These are phyloP conservation scores for Lipomyces sp. DNA, from an alignment of 805 yeast genomes.

Conservation along the genomic window DNA sequence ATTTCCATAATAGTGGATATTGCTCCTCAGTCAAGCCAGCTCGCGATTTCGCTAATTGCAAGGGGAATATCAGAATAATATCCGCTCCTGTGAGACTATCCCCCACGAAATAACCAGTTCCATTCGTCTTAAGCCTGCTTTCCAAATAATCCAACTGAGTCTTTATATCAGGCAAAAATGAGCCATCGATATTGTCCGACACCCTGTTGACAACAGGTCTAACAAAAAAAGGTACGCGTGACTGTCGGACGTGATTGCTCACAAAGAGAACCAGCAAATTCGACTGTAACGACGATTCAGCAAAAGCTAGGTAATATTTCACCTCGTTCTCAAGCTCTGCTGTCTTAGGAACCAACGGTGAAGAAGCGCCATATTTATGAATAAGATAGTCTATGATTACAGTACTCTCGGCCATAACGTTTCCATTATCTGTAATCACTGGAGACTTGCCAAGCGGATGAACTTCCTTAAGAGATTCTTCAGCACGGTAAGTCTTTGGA, in stretches of 20 bases:
- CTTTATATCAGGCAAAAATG: conserved; percentile 57
- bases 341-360: conserved; percentile 46
- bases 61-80: conserved; percentile 58
- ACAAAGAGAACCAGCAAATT: conserved; percentile 48
- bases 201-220: conserved; percentile 53
- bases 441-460: conserved; percentile 73
- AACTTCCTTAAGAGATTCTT: conserved; percentile 54
- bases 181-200: conserved; percentile 53
- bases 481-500: conserved; percentile 54
- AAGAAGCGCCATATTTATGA: conserved; percentile 53
- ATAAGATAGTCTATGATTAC: conserved; percentile 59
- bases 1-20: conserved; percentile 41
- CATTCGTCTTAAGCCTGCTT: conserved; percentile 49
- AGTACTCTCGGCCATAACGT: conserved; percentile 63
- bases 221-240: conserved; percentile 51
- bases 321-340: conserved; percentile 52
- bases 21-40: conserved; percentile 28
- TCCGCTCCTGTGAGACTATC: conserved; percentile 66
- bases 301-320: conserved; percentile 58
- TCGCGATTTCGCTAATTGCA: conserved; percentile 32
- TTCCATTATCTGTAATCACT: conserved; percentile 54
- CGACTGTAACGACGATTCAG: conserved; percentile 68
- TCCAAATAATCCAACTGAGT: conserved; percentile 52
- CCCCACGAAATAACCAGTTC: conserved; percentile 63
- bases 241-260: neutral